Evolutionary conservation across 441 rosid genomes (phyloP), one percentile per base, ranked within the genome.

Genomic region (Bocquillonia castaneifolia): DNA sequence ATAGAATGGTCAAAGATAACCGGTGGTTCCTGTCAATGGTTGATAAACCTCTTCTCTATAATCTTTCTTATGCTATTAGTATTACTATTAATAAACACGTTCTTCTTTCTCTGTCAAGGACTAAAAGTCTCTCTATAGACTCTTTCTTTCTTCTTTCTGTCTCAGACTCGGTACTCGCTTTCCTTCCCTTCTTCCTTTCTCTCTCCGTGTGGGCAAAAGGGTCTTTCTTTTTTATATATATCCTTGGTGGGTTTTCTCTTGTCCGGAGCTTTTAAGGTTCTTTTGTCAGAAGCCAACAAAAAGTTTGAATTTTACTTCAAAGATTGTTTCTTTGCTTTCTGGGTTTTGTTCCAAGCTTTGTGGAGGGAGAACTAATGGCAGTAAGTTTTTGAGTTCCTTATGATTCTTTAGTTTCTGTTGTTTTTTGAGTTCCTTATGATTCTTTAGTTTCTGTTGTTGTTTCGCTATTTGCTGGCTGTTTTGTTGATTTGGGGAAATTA

Each of bases 21-120:
- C 68, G 70, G 70, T 76, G 70, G 81, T 71, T 45, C 69, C 64
- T 67, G 81, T 83, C 90, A 82, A 83, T 78, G 83, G 80, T 79
- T 72, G 79, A 76, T 80, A 74, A 78, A 75, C 72, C 74, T 29
- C 63, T 55, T 55, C 53, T 25, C 67, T 14, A 14, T 42, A 17
- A 1, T 15, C 1, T 17, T 12, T 47, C 51, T 47, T 17, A 1
- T 17, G 18, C 18, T 47, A 47, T 22, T 10, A n/a, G 12, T 18
- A 2, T 48, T n/a, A n/a, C n/a, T n/a, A n/a, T n/a, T n/a, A n/a
- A 51, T 62, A 67, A 64, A 55, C 44, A 20, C 76, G 56, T 48
- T 18, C 51, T 18, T 31, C 54, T 47, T 18, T 40, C 37, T 63
- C 36, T 39, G 66, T 61, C 20, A 6, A 47, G 9, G 22, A 17